A percentile compares a stretch with the other conserved stretches of the same genome.
phyloP scores from a whole-genome alignment of 257 asterid species.

The Fraxinus excelsior region DNA sequence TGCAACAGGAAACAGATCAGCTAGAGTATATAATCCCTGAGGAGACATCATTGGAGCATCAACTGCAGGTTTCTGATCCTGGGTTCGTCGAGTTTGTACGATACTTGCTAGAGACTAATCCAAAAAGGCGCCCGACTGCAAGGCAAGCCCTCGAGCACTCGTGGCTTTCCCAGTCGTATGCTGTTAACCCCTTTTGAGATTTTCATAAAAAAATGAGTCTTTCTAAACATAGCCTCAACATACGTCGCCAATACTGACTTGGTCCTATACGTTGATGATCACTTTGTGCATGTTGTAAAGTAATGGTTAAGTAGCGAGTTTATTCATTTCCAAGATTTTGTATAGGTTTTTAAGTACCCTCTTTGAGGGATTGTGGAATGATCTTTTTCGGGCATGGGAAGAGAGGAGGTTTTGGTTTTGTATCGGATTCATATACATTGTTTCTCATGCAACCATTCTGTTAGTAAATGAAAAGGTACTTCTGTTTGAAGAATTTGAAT shows the following conservation, averaged over 20 bases:
- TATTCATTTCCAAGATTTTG: not conserved
- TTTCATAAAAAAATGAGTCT: not conserved
- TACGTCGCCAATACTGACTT: not conserved
- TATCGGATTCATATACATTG: not conserved
- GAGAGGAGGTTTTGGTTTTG: not conserved
- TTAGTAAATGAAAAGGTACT: not conserved
- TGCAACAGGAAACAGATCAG: constrained; percentile 59
- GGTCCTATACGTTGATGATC: not conserved
- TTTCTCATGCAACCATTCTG: not conserved
- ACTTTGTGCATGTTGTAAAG: not conserved
- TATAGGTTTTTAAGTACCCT: not conserved
- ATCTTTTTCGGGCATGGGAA: not conserved
- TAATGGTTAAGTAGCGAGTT: too few relatives aligned
- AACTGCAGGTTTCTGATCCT: constrained; percentile 58
- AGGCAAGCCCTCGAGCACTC: constrained; percentile 75
- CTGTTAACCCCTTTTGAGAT: constrained; percentile 34
- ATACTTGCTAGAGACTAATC: constrained; percentile 71
- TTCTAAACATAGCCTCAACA: not conserved
- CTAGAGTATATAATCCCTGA: constrained; percentile 71
- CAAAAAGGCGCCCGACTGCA: constrained; percentile 69
- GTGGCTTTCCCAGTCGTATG: constrained; percentile 62
- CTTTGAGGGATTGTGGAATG: not conserved
- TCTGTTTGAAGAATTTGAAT: too few relatives aligned
- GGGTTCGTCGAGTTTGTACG: constrained; percentile 58
- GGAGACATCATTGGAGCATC: constrained; percentile 71